Conservation (phyloP, 768 basidiomycete species). For the Tylopilus plumbeoviolaceoides region DNA sequence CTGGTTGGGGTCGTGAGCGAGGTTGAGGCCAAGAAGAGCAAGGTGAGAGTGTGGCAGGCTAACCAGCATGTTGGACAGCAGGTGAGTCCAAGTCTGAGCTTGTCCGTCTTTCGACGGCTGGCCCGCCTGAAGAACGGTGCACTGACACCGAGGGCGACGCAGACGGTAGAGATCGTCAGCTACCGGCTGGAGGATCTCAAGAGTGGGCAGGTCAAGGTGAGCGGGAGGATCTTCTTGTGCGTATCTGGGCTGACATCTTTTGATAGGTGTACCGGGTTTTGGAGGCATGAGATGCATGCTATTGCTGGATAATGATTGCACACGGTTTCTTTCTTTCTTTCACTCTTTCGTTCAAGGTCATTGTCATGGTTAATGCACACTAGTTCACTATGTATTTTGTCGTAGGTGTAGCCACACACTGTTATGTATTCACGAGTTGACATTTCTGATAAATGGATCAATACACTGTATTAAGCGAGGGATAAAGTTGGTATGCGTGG, state of each 20-base stretch:
- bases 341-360: neutral
- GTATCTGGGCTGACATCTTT: constrained; percentile 7
- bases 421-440: neutral
- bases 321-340: neutral
- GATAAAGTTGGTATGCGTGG: constrained; percentile 9
- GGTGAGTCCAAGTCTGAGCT: constrained; percentile 41
- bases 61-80: constrained; percentile 83
- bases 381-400: neutral
- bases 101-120: constrained; percentile 24
- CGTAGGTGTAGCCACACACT: neutral
- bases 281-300: constrained; percentile 30
- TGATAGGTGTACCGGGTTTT: constrained; percentile 38
- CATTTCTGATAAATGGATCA: neutral
- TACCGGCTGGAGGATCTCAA: constrained; percentile 89
- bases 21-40: constrained; percentile 83
- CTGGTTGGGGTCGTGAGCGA: constrained; percentile 76
- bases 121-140: constrained; percentile 29
- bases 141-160: constrained; percentile 34
- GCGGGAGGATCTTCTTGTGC: neutral
- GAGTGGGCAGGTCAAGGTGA: constrained; percentile 75
- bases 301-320: neutral
- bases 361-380: neutral
- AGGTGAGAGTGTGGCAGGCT: constrained; percentile 81
- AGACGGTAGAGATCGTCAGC: constrained; percentile 73
- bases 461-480: neutral